phyloP scores from a whole-genome alignment of 305 asterid species.

The Fraxinus velutina region DNA sequence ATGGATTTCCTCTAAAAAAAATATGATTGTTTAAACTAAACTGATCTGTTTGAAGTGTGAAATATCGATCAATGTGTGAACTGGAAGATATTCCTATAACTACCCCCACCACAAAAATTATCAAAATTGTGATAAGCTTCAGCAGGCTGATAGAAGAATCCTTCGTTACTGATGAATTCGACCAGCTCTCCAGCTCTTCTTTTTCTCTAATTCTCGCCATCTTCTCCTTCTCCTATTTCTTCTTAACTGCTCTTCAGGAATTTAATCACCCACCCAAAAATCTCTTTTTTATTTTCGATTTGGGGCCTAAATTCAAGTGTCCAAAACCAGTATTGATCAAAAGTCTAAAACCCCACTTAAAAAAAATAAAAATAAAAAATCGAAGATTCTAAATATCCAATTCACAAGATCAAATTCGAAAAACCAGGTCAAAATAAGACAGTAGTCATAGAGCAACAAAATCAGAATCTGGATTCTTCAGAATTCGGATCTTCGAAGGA shows the following conservation, averaged over 20 bases:
- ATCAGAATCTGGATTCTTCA: background rate
- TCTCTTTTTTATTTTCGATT: background rate
- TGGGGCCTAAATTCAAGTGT: slow-evolving; percentile 6
- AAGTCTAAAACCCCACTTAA: slow-evolving; percentile 10
- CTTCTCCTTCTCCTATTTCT: background rate
- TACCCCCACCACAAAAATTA: slow-evolving; percentile 73
- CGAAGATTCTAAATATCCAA: slow-evolving; percentile 2
- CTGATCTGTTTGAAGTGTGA: slow-evolving; percentile 46
- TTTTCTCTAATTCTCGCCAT: slow-evolving; percentile 63
- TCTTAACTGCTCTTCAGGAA: background rate
- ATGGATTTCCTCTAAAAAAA: no score
- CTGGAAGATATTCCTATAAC: slow-evolving; percentile 80
- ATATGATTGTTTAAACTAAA: slow-evolving; percentile 37
- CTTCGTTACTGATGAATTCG: slow-evolving; percentile 21
- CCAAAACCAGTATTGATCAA: slow-evolving; percentile 20
- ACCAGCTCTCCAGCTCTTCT: slow-evolving; percentile 47
- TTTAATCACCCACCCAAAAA: background rate
- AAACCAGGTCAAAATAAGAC: slow-evolving; percentile 5
- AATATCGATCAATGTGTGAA: slow-evolving; percentile 67
- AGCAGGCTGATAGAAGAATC: slow-evolving; percentile 66
- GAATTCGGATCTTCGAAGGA: slow-evolving; percentile 23
- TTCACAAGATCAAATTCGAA: background rate
- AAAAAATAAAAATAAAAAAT: background rate
- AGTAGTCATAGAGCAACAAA: slow-evolving; percentile 18
- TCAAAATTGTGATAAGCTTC: slow-evolving; percentile 52